Percentiles rank a stretch among this genome's conserved stretches.
Evolutionary conservation across 2,329 filamentous ascomycete genomes (phyloP).

Genomic region (Diatrype stigma): DNA sequence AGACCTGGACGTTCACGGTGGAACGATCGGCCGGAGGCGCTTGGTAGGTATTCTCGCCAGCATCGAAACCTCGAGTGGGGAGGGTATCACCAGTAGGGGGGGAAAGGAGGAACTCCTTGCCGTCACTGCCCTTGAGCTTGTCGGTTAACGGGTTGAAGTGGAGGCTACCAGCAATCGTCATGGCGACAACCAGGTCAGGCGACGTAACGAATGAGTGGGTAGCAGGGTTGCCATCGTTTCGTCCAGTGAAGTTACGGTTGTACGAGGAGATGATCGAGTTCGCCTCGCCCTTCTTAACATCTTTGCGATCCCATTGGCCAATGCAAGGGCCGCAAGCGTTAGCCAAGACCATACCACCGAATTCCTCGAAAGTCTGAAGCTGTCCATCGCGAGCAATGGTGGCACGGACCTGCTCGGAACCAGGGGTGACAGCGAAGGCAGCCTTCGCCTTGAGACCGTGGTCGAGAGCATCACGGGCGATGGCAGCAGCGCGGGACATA

Average conservation of each 20-base stretch:
- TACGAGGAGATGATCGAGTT: conserved; percentile 99
- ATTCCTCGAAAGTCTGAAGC: conserved; percentile 91
- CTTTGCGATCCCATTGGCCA: conserved; percentile 90
- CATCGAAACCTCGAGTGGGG: conserved; percentile 78
- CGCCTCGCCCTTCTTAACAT: conserved; percentile 89
- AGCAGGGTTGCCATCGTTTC: conserved; percentile 93
- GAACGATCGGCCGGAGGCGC: conserved; percentile 79
- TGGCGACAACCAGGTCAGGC: conserved; percentile 81
- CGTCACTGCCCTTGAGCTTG: conserved; percentile 87
- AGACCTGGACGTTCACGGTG: conserved; percentile 72
- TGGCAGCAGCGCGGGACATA: conserved; percentile 89
- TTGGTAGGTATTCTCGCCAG: conserved; percentile 92
- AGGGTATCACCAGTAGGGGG: conserved; percentile 78
- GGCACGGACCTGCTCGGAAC: conserved; percentile 93
- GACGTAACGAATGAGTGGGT: conserved; percentile 93
- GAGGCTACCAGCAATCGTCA: conserved; percentile 77
- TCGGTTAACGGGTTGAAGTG: conserved; percentile 96
- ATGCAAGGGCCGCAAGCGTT: conserved; percentile 94
- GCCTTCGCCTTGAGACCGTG: conserved; percentile 94
- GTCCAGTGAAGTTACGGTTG: conserved; percentile 99
- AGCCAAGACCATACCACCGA: conserved; percentile 88
- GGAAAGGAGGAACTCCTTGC: conserved; percentile 89
- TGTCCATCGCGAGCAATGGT: conserved; percentile 89
- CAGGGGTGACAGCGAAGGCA: conserved; percentile 90
- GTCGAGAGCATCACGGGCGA: conserved; percentile 83